These are phyloP conservation scores for Leccinellum albellum DNA, from an alignment of 768 basidiomycete species.

Conservation along the genomic window DNA sequence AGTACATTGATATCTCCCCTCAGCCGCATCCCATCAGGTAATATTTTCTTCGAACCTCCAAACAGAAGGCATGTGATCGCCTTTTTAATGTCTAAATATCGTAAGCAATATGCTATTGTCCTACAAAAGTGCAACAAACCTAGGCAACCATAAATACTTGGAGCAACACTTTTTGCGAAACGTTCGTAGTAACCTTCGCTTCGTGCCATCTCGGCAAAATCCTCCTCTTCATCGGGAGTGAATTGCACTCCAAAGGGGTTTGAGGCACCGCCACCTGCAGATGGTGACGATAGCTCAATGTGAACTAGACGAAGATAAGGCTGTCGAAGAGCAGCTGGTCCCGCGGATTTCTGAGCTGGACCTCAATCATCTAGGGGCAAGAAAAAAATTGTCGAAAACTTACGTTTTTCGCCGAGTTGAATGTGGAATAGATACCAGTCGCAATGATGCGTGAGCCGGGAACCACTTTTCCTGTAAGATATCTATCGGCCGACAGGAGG, in stretches of 20 bases:
- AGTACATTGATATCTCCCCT: constrained; percentile 98
- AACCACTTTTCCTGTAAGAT: constrained; percentile 88
- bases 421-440: constrained; percentile 96
- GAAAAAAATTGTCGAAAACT: constrained; percentile 19
- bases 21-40: constrained; percentile 96
- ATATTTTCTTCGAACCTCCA: constrained; percentile 93
- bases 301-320: constrained; percentile 94
- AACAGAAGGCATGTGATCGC: constrained; percentile 95
- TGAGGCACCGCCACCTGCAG: constrained; percentile 62
- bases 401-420: constrained; percentile 84
- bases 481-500: constrained; percentile 85
- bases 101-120: constrained; percentile 4
- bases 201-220: constrained; percentile 87
- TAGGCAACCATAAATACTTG: constrained; percentile 93
- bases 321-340: constrained; percentile 86
- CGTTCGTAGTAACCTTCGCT: constrained; percentile 88
- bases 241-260: constrained; percentile 89
- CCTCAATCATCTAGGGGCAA: not conserved
- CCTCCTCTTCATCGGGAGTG: constrained; percentile 94
- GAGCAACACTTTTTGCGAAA: constrained; percentile 91
- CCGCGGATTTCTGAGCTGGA: constrained; percentile 59
- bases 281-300: constrained; percentile 82
- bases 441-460: constrained; percentile 95
- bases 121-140: constrained; percentile 45
- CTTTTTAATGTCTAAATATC: constrained; percentile 88